Evolutionary conservation across 2,329 filamentous ascomycete genomes (phyloP).

Genomic region (Pseudogymnoascus sp.): DNA sequence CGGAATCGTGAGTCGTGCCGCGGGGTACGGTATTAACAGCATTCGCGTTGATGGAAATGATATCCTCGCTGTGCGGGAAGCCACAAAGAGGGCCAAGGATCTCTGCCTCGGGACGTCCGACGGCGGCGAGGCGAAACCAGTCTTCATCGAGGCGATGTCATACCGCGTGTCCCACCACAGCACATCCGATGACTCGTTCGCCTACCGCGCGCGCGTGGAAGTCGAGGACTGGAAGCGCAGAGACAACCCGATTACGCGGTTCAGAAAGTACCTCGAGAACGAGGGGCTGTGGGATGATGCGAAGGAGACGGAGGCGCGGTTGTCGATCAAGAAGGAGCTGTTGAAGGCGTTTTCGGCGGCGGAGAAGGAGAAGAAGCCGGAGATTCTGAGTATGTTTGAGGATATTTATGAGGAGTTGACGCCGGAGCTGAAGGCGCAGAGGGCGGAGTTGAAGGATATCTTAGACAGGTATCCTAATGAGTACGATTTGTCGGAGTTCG

Average conservation of each 20-base stretch:
- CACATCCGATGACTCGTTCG: conserved; percentile 93
- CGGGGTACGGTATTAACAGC: conserved; percentile 90
- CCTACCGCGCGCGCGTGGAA: conserved; percentile 85
- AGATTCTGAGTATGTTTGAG: conserved; percentile 65
- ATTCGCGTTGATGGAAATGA: conserved; percentile 92
- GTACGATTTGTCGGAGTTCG: conserved; percentile 73
- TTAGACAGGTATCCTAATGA: conserved; percentile 82
- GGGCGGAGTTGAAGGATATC: conserved; percentile 64
- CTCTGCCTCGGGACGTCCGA: conserved; percentile 52
- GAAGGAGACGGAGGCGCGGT: conserved; percentile 65
- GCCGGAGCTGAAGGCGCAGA: conserved; percentile 68
- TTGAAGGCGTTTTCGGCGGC: conserved; percentile 77
- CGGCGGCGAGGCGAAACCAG: conserved; percentile 37
- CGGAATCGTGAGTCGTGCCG: conserved; percentile 76
- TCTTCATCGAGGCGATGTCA: conserved; percentile 91
- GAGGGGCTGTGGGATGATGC: conserved; percentile 77
- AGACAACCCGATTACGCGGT: conserved; percentile 77
- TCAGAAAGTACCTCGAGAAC: conserved; percentile 86
- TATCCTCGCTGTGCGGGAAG: conserved; percentile 79
- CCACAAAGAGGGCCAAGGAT: conserved; percentile 64
- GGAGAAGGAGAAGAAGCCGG: conserved; percentile 71
- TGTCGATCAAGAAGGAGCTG: conserved; percentile 61
- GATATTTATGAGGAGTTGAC: conserved; percentile 87
- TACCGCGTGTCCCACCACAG: conserved; percentile 98
- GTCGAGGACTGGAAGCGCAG: conserved; percentile 90